Evolutionary conservation across 176 grass and related monocot species (phyloP), one percentile per base, ranked within the genome.

Genomic region (Avena sativa): DNA sequence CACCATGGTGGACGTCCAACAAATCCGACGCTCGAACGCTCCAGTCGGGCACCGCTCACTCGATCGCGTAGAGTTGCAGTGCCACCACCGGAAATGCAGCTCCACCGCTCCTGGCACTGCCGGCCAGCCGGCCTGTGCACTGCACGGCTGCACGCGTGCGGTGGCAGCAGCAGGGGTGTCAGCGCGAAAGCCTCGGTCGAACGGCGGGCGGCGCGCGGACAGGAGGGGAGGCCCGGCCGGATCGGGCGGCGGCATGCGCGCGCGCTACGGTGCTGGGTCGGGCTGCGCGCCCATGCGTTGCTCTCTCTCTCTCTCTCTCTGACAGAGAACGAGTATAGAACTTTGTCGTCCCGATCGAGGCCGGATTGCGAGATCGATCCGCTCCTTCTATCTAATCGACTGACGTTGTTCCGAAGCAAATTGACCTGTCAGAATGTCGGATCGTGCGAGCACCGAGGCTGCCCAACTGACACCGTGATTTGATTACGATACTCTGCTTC

Each of bases 381-480:
- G 6, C 40, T 21, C 10, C 57, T 60, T 65, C 72, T n/a, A 2
- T 11, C 9, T 49, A 13, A 51, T 51, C 3, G 51, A 15, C 23
- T 87, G 76, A 26, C 89, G 89, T 87, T 76, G 68, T 70, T 80
- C 58, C 68, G 85, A 91, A 91, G 89, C 89, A 80, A 91, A 64
- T 75, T 79, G n/a, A 43, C 30, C 48, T 71, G 89, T 71, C 84
- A 79, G 87, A 65, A 76, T 80, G 76, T 85, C 88, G 80, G 83
- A 25, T 14, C 49, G 34, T 5, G 15, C 77, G 56, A 40, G 16
- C 77, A 23, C 13, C 34, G 55, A 78, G 50, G 17, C 74, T 4
- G 23, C 0, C 14, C 8, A 8, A 25, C 13, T 30, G 47, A 76
- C 47, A 17, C 47, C 12, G 26, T 2, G 26, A 38, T 69, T 10